phyloP scores from a whole-genome alignment of 176 grass and related monocot species.

The Cenchrus americanus region DNA sequence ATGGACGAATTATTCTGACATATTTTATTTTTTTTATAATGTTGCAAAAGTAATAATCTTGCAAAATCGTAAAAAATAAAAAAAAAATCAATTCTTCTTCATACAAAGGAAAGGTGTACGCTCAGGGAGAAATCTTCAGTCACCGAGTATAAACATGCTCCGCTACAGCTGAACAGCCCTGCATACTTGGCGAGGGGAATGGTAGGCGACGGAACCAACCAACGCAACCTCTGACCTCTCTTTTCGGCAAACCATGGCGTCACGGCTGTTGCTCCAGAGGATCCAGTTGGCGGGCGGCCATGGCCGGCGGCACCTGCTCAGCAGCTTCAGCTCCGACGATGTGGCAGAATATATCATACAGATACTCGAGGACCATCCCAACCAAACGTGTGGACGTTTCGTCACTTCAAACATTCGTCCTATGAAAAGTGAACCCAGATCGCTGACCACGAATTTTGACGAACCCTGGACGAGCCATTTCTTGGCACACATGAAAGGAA shows the following conservation, averaged over 20 bases:
- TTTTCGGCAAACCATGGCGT: slow-evolving; percentile 30
- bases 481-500: background rate
- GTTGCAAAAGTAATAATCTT: no score
- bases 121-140: background rate
- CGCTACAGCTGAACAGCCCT: background rate
- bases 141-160: slow-evolving; percentile 2
- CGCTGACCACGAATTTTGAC: background rate
- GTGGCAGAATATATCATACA: no score
- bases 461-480: background rate
- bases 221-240: background rate
- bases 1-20: no score
- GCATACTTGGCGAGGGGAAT: background rate
- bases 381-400: no score
- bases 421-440: no score
- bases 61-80: no score
- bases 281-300: slow-evolving; percentile 5
- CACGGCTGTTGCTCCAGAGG: background rate
- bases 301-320: background rate
- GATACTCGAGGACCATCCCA: no score
- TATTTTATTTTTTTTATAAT: no score
- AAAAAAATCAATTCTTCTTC: no score
- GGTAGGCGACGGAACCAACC: background rate
- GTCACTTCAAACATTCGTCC: no score
- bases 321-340: background rate
- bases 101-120: no score